Evolutionary conservation across 331 rosid genomes (phyloP).

Genomic region (Malus hybrid): DNA sequence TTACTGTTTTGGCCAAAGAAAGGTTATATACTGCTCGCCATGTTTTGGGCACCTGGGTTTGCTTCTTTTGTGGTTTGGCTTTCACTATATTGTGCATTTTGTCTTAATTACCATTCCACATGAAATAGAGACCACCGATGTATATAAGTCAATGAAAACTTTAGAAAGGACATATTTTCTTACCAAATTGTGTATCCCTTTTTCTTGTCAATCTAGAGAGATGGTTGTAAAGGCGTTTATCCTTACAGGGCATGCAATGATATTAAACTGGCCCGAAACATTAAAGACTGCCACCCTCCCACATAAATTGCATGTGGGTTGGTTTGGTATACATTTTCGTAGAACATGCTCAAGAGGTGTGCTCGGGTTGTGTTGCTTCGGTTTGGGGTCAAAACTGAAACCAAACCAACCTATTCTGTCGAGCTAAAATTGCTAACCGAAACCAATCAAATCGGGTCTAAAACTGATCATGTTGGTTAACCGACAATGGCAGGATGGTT

Average conservation of each 20-base stretch:
- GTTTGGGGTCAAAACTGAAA: too few relatives aligned
- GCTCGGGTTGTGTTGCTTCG: too few relatives aligned
- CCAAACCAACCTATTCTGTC: too few relatives aligned
- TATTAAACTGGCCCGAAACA: neutral
- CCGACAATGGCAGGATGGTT: too few relatives aligned
- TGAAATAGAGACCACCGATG: constrained; percentile 20
- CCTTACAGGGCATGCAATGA: constrained; percentile 3
- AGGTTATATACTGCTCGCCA: neutral
- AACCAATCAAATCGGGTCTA: too few relatives aligned
- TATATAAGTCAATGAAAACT: constrained; percentile 11
- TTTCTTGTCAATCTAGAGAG: neutral
- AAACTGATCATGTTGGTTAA: too few relatives aligned
- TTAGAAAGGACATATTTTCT: neutral
- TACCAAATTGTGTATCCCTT: neutral
- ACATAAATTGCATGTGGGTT: constrained; percentile 6
- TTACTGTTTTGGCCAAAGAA: neutral
- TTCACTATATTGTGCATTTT: neutral
- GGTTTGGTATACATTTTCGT: neutral
- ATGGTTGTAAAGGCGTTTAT: neutral
- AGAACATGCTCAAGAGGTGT: neutral
- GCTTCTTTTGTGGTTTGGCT: neutral
- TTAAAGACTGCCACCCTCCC: constrained; percentile 16
- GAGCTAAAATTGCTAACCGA: too few relatives aligned
- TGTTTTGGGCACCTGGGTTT: neutral
- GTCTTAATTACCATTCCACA: neutral